A percentile compares a stretch with the other conserved stretches of the same genome.
These are phyloP conservation scores for Globisporangium recalcitrans DNA, from an alignment of 352 stramenopile species.

Conservation along the genomic window DNA sequence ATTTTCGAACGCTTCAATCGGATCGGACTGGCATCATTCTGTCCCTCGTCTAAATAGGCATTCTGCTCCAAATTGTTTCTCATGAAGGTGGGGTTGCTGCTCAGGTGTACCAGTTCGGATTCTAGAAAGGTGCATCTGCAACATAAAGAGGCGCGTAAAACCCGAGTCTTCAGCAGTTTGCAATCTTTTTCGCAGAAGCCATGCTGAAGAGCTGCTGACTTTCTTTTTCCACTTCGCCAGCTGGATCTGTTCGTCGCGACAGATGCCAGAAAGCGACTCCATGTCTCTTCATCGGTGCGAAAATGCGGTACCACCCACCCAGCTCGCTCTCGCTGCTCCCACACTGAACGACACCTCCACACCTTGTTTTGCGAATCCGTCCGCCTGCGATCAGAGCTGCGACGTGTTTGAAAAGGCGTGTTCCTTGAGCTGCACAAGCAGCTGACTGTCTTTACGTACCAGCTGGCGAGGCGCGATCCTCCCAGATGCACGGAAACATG, in stretches of 20 bases:
- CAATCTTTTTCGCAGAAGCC: slow-evolving; percentile 3
- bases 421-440: background rate
- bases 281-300: background rate
- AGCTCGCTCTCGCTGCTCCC: too few species aligned
- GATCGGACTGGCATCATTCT: background rate
- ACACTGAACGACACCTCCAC: too few species aligned
- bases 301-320: background rate
- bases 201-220: slow-evolving; percentile 2
- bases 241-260: background rate
- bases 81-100: too few species aligned
- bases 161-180: background rate
- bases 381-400: background rate
- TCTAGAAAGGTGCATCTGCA: too few species aligned
- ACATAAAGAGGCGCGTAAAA: background rate
- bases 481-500: background rate
- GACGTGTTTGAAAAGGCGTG: background rate
- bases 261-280: background rate
- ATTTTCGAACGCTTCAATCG: background rate
- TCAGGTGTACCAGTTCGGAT: too few species aligned
- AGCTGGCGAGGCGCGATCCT: background rate
- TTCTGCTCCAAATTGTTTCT: background rate
- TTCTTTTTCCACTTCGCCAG: background rate
- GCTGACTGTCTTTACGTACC: background rate
- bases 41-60: too few species aligned
- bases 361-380: background rate